Base-by-base conservation (phyloP, 2,329 filamentous ascomycete species). In the Botrytis paeoniae region DNA sequence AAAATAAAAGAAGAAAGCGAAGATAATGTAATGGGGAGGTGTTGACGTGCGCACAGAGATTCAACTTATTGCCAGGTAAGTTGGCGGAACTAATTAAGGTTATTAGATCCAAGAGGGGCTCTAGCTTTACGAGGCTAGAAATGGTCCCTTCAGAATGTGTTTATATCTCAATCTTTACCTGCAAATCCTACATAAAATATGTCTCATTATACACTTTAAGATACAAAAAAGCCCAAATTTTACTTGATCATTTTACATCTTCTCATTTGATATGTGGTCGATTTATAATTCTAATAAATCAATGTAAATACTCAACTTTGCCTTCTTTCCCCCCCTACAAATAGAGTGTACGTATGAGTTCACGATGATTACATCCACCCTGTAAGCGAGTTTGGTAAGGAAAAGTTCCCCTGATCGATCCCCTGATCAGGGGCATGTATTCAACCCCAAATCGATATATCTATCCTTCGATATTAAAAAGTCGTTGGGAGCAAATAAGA, bases 91-190 rank as follows among this genome's bases (percentile, higher is more conserved):
- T 63, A 63, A 57, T 41, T n/a, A n/a, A n/a, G n/a, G n/a, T n/a
- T 41, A 43, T n/a, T 29, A n/a, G 61, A 41, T 41, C 39, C 37
- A 51, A 66, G 63, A 66, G 63, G 63, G 63, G 63, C 63, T 51
- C 63, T 66, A 66, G 43, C 63, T 66, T 66, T 32, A 51, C 43
- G 29, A 57, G 51, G 51, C 51, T 29, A n/a, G 51, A 29, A 57
- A 57, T 57, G n/a, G n/a, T 29, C 51, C n/a, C 51, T 57, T 29
- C 14, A 18, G 14, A 29, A 18, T 3, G 51, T 29, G 51, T 16
- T 57, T 57, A 57, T 29, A 32, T 57, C 14, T 18, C 51, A 4
- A 57, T 57, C 18, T 18, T 57, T 3, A 18, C 51, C n/a, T 29
- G 51, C n/a, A 3, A 29, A 57, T 57, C 1, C n/a, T 57, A 9